phyloP scores from a whole-genome alignment of 73 alveolate species.

The Uronychia binucleata region DNA sequence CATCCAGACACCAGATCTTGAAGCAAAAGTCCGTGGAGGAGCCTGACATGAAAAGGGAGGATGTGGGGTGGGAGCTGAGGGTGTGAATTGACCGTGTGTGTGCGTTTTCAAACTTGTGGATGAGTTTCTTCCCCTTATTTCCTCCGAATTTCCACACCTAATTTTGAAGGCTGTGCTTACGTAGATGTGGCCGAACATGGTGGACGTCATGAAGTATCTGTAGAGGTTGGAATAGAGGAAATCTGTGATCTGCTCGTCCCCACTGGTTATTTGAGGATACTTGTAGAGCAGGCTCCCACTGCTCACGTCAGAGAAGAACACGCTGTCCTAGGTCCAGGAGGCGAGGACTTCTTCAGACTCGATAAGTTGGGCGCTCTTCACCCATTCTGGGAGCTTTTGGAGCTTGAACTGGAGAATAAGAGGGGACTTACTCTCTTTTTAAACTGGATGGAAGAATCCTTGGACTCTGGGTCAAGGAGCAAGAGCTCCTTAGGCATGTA shows the following conservation, averaged over 20 bases:
- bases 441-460: not conserved
- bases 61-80: not conserved
- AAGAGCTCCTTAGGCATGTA: not conserved
- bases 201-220: conserved; percentile 14
- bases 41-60: not conserved
- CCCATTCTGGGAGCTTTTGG: not conserved
- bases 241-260: conserved; percentile 10
- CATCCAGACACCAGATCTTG: not conserved
- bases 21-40: not conserved
- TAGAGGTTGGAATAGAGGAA: not conserved
- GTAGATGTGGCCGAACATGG: conserved; percentile 17
- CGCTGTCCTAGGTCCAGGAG: not conserved
- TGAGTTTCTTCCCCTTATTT: not conserved
- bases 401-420: not conserved
- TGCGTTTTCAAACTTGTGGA: not conserved
- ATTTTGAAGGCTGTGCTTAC: no score
- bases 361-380: not conserved
- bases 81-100: not conserved
- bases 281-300: not conserved
- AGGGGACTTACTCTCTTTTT: not conserved
- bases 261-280: not conserved
- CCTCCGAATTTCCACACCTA: not conserved
- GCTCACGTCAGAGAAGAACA: not conserved
- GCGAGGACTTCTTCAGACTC: not conserved
- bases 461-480: conserved; percentile 1